Base-by-base conservation (phyloP, 148 eudicot genomes). In the Chenopodium quinoa region DNA sequence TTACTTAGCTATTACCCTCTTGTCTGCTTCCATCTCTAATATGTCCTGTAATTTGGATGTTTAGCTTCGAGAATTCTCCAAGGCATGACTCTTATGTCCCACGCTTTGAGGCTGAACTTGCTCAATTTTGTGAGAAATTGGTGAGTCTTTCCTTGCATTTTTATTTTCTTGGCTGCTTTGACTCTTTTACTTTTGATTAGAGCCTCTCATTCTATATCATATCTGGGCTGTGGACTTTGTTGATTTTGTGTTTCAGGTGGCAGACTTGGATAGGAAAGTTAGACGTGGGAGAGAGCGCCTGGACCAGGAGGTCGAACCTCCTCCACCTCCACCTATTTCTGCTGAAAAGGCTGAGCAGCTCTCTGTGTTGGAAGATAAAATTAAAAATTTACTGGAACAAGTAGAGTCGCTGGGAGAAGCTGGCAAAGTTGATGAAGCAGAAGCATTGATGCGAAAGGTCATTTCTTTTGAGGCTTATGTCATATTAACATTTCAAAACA, bases 381-480 rank as follows among this genome's bases (percentile, higher is more conserved):
- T 96, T 56, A 96, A 93, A 86, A 93, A 87, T 84, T 88, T 96
- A 50, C 84, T 93, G 76, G 99, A 96, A 82, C 97, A 94, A 85
- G 99, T 91, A 73, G 98, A 93, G 87, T 84, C 95, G 22, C 95
- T 96, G 69, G 99, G 99, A 75, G 98, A 96, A 91, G 97, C 85
- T 83, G 99, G 97, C 31, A 96, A 93, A 87, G 98, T 96, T 75
- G 99, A 96, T 90, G 99, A 96, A 89, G 99, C 98, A 83, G 99
- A 96, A 86, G 99, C 99, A 73, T 95, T 96, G 27, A 96, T 96
- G 99, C 91, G 94, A 86, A 96, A 93, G 98, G 99, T 96, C 72
- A 60, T 23, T 46, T 9, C 2, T 74, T 20, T 60, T 58, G 69
- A 29, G 3, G 32, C 19, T 31, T 7, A 2, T 11, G 32, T 3